Evolutionary conservation across 2,329 filamentous ascomycete species (phyloP).

Genomic region (Penicillium sp.): DNA sequence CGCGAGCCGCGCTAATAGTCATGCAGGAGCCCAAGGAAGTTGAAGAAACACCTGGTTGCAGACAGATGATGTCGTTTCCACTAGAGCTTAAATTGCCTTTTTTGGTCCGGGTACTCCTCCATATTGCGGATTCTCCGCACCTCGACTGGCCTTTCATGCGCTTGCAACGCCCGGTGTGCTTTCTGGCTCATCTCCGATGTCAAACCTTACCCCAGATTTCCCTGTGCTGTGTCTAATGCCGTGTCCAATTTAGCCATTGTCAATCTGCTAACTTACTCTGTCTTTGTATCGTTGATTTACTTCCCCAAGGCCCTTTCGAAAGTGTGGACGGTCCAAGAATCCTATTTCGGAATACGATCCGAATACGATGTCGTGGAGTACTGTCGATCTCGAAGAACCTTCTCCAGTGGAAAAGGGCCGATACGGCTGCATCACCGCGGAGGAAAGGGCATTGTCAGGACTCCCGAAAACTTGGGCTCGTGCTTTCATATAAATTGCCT

Average conservation of each 20-base stretch:
- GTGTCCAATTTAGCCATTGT: conserved; percentile 5
- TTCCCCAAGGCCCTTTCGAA: not conserved
- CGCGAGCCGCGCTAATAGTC: not conserved
- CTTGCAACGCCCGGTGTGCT: not conserved
- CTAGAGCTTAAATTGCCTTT: conserved; percentile 4
- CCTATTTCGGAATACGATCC: not conserved
- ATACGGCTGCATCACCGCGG: conserved; percentile 5
- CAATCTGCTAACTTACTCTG: conserved; percentile 1
- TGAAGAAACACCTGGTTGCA: not conserved
- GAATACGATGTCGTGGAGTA: not conserved
- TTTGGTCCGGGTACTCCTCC: conserved; percentile 11
- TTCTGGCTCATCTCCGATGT: not conserved
- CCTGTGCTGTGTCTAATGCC: not conserved
- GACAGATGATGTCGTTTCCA: not conserved
- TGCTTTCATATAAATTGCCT: not conserved
- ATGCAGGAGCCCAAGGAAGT: not conserved
- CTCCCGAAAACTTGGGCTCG: not conserved
- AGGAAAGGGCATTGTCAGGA: conserved; percentile 1
- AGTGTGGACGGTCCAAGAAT: not conserved
- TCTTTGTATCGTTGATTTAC: not conserved
- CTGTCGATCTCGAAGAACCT: not conserved
- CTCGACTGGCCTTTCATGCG: not conserved
- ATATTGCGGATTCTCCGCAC: not conserved
- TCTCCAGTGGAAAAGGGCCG: not conserved
- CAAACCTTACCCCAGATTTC: not conserved